Base-by-base conservation (phyloP, 768 basidiomycete genomes). In the Tulasnella sp. region DNA sequence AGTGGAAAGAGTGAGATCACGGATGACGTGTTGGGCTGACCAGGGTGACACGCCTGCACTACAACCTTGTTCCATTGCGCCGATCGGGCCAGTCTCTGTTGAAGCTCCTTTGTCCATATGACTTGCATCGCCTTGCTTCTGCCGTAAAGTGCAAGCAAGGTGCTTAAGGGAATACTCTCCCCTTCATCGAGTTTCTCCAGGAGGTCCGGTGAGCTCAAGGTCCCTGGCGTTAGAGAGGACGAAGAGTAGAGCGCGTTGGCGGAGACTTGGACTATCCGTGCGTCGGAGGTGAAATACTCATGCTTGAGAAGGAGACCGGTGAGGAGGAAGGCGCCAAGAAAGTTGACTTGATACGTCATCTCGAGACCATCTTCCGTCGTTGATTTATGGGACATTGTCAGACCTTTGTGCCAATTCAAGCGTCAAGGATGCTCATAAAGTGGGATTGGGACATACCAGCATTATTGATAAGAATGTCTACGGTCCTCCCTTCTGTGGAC, bases 351-450 rank as follows among this genome's bases (percentile, higher is more conserved):
- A 31, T 57, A 46, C 41, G 42, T n/a, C 12, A 15, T 32, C 34
- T 57, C 54, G 29, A 57, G 21, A n/a, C 54, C 54, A 12, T 57
- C 54, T 14, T 17, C 40, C 27, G 54, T 57, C 4, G 54, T 57
- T n/a, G n/a, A n/a, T n/a, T n/a, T n/a, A n/a, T n/a, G n/a, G n/a
- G n/a, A n/a, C n/a, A n/a, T n/a, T n/a, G n/a, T n/a, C n/a, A n/a
- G n/a, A n/a, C n/a, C n/a, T n/a, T n/a, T n/a, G n/a, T n/a, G n/a
- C n/a, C n/a, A n/a, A n/a, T n/a, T n/a, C n/a, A n/a, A n/a, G n/a
- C n/a, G n/a, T n/a, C n/a, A n/a, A n/a, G n/a, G n/a, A n/a, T n/a
- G n/a, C n/a, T n/a, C n/a, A n/a, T n/a, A n/a, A n/a, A n/a, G n/a
- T n/a, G n/a, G n/a, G 41, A 17, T 19, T 27, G 48, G 8, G n/a